These are phyloP conservation scores for Acer campestre DNA, from an alignment of 345 rosid genomes.

Conservation along the genomic window DNA sequence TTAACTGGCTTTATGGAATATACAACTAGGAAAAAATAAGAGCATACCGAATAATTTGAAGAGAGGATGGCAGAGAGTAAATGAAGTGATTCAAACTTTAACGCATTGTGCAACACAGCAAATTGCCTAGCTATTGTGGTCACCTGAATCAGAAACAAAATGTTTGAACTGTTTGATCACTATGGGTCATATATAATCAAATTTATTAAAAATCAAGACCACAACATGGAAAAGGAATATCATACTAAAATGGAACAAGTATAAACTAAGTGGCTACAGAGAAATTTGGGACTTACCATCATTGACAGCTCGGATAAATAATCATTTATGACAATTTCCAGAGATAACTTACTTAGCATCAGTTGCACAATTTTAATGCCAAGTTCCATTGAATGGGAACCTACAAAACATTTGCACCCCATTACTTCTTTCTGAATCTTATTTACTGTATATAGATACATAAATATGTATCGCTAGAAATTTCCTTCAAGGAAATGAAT, in stretches of 20 bases:
- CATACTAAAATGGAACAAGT: neutral
- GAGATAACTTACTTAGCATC: slow-evolving; percentile 51
- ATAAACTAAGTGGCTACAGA: slow-evolving; percentile 5
- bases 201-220: neutral
- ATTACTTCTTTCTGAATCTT: slow-evolving; percentile 4
- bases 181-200: neutral
- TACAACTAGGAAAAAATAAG: neutral
- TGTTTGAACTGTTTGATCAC: slow-evolving; percentile 1
- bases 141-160: slow-evolving; percentile 45
- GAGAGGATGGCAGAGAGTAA: slow-evolving; percentile 72
- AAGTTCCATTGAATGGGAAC: slow-evolving; percentile 74
- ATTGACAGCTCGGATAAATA: slow-evolving; percentile 52
- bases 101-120: slow-evolving; percentile 73
- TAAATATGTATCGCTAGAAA: neutral
- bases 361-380: slow-evolving; percentile 65
- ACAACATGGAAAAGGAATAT: neutral
- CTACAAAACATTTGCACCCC: slow-evolving; percentile 37
- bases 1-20: neutral
- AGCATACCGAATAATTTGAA: slow-evolving; percentile 56
- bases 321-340: slow-evolving; percentile 35
- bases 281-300: slow-evolving; percentile 52
- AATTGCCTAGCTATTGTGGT: slow-evolving; percentile 62
- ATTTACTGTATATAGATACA: neutral
- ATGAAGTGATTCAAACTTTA: slow-evolving; percentile 86
- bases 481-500: neutral